A percentile compares a stretch with the other conserved stretches of the same genome.
phyloP scores from a whole-genome alignment of 164 flowering plant species.

The Sextonia rubra region DNA sequence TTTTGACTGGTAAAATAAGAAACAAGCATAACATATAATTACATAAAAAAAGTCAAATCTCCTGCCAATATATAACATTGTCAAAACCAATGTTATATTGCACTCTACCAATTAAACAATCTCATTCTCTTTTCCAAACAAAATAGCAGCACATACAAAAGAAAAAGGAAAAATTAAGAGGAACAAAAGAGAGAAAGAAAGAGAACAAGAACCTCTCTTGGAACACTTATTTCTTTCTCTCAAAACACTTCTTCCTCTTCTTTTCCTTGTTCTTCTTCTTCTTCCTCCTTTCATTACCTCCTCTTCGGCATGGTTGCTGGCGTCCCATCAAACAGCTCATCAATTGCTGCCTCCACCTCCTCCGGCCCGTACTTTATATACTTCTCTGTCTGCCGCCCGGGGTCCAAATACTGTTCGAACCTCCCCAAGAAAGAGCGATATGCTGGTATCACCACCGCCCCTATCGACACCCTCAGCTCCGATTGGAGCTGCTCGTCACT shows the following conservation, averaged over 20 bases:
- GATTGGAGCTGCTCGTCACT: conserved; percentile 84
- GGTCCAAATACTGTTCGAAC: conserved; percentile 56
- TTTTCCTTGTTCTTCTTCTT: background rate
- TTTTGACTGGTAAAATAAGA: too few species aligned
- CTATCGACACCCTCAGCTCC: conserved; percentile 75
- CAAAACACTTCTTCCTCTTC: background rate
- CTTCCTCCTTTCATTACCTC: conserved; percentile 17
- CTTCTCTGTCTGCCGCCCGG: conserved; percentile 67
- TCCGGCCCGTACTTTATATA: conserved; percentile 83
- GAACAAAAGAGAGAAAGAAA: too few species aligned
- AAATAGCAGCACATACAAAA: too few species aligned
- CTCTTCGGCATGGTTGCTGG: conserved; percentile 50
- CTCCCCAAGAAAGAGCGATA: conserved; percentile 79
- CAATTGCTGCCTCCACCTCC: conserved; percentile 74
- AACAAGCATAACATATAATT: too few species aligned
- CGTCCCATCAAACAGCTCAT: conserved; percentile 77
- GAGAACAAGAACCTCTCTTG: too few species aligned
- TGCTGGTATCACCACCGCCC: conserved; percentile 79
- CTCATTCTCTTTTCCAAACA: background rate
- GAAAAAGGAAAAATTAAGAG: background rate
- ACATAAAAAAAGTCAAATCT: too few species aligned
- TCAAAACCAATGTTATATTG: background rate
- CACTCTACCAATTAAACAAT: background rate
- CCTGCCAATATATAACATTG: too few species aligned
- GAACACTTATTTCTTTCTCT: background rate